Evolutionary conservation across 2,329 filamentous ascomycete species (phyloP).

Genomic region (Colletotrichum truncatum): DNA sequence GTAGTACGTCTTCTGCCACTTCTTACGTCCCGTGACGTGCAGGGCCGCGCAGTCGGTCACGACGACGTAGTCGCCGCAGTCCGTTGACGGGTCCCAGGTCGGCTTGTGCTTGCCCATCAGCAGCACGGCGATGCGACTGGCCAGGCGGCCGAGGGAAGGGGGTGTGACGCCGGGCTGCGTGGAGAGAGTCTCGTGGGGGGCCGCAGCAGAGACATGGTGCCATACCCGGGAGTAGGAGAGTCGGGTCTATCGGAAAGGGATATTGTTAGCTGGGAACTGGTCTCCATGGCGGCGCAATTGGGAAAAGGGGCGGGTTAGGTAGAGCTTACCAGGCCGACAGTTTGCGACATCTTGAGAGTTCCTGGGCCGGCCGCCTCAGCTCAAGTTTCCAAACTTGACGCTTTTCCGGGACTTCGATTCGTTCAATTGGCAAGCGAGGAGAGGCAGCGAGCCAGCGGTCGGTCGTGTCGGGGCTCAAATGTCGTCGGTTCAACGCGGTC

Average conservation of each 20-base stretch:
- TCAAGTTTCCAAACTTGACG: neutral
- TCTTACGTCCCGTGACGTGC: constrained; percentile 90
- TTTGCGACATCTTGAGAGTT: constrained; percentile 75
- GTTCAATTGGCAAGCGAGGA: neutral
- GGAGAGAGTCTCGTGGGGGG: constrained; percentile 69
- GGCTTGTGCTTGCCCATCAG: constrained; percentile 99
- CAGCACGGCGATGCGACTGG: constrained; percentile 84
- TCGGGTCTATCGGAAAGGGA: constrained; percentile 71
- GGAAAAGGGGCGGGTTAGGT: neutral
- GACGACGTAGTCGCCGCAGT: constrained; percentile 99
- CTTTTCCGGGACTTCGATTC: neutral
- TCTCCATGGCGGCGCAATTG: constrained; percentile 2
- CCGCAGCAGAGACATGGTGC: constrained; percentile 84
- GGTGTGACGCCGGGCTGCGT: constrained; percentile 66
- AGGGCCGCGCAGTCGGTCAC: constrained; percentile 89
- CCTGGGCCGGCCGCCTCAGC: constrained; percentile 22
- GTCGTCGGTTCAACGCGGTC: constrained; percentile 24
- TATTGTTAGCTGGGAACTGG: neutral
- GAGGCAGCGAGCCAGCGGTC: constrained; percentile 32
- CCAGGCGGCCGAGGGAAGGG: constrained; percentile 89
- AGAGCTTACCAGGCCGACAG: constrained; percentile 73
- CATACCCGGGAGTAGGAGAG: constrained; percentile 96
- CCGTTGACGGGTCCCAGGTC: constrained; percentile 94
- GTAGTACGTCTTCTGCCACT: constrained; percentile 95
- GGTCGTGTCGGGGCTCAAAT: neutral